Base-by-base conservation (phyloP, 2,329 filamentous ascomycete species). In the Colletotrichum tamarilloi region DNA sequence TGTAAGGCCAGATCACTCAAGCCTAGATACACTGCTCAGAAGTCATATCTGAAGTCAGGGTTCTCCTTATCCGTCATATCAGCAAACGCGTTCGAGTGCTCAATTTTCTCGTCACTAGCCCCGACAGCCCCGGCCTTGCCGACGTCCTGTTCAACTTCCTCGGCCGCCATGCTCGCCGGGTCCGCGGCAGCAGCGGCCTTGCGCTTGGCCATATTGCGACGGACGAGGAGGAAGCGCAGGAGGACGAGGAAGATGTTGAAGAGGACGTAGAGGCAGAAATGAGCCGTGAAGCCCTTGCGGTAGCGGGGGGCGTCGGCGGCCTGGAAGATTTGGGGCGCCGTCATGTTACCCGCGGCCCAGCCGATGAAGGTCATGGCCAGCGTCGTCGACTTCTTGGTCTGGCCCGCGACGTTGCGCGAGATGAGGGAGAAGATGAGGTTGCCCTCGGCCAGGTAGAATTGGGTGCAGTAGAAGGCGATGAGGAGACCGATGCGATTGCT, bases 371-470 rank as follows among this genome's bases (percentile, higher is more conserved):
- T 65, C 55, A 70, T 65, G 0, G 88, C 86, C 0, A 90, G 88
- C 86, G 92, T 91, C 55, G 91, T 86, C 62, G 89, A 85, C 77
- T 91, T 92, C 81, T 94, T 93, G 5, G 91, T 93, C n/a, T 87
- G 89, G 12, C 92, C 92, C 0, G 86, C 92, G 0, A 91, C 92
- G 79, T 94, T 94, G 12, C 88, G 90, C 7, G 93, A 87, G 69
- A 93, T 91, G 92, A 92, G 94, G 0, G 89, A 87, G 0, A 93
- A 88, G 42, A 92, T 88, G 14, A 94, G 82, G 0, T 83, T 85
- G 0, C 81, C 81, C 5, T 85, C 81, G 0, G 82, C 84, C 2
- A 83, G 81, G 12, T 83, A 84, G 42, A 86, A 81, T 7, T 86
- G 81, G 24, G 85, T 86, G 76, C 85, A 86, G 38, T 85, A 85